These are phyloP conservation scores for Peltaster fructicola DNA, from an alignment of 2,329 filamentous ascomycete genomes.

Conservation along the genomic window DNA sequence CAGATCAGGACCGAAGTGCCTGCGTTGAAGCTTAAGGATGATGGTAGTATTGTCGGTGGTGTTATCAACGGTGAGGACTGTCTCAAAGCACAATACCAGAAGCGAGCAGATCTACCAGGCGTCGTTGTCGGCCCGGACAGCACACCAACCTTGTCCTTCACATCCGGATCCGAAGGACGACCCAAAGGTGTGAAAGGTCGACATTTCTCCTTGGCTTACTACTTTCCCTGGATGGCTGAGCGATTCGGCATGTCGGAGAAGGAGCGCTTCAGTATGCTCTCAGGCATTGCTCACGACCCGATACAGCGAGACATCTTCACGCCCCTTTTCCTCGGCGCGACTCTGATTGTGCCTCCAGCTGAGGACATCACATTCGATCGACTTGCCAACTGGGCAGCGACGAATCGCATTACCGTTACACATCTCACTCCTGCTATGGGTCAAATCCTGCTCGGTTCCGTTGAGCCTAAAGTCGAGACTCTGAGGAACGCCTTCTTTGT, in stretches of 20 bases:
- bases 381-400: constrained; percentile 74
- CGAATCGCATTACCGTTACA: constrained; percentile 56
- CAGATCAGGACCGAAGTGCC: constrained; percentile 58
- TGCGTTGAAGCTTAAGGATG: constrained; percentile 50
- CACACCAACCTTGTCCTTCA: constrained; percentile 49
- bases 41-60: constrained; percentile 57
- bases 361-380: constrained; percentile 78
- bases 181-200: constrained; percentile 79
- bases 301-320: constrained; percentile 68
- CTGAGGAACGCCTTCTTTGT: constrained; percentile 79
- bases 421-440: constrained; percentile 95
- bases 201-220: constrained; percentile 71
- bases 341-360: constrained; percentile 58
- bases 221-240: constrained; percentile 87
- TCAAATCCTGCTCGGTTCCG: constrained; percentile 72
- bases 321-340: constrained; percentile 68
- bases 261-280: constrained; percentile 65
- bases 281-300: constrained; percentile 59
- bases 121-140: constrained; percentile 77
- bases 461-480: constrained; percentile 44
- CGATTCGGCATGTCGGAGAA: constrained; percentile 56
- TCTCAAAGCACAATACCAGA: constrained; percentile 35
- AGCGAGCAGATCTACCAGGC: constrained; percentile 42
- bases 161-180: constrained; percentile 51
- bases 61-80: constrained; percentile 42